These are phyloP conservation scores for Polyplosphaeria fusca DNA, from an alignment of 495 filamentous ascomycete genomes.

Conservation along the genomic window DNA sequence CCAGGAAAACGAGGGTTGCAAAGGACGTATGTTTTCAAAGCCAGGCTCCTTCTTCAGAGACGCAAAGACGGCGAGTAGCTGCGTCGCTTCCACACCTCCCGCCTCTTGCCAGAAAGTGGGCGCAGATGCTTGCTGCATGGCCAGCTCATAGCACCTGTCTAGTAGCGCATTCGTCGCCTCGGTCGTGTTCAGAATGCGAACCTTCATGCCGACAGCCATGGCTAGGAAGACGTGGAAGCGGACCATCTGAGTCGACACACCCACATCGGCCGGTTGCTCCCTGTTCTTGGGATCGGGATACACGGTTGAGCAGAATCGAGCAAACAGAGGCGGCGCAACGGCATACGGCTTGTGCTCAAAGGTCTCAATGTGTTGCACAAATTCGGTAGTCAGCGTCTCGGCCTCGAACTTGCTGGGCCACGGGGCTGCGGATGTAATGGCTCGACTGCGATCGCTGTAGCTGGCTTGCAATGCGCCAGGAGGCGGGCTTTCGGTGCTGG, in stretches of 20 bases:
- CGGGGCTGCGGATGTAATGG: conserved; percentile 10
- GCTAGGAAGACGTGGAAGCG: conserved; percentile 29
- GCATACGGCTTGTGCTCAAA: conserved; percentile 14
- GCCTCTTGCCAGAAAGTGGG: conserved; percentile 22
- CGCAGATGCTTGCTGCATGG: conserved; percentile 22
- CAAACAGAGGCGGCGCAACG: conserved; percentile 4
- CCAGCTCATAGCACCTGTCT: conserved; percentile 22
- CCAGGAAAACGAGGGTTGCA: conserved; percentile 28
- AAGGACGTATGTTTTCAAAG: conserved; percentile 16
- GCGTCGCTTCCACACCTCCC: conserved; percentile 17
- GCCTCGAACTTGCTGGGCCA: conserved; percentile 27
- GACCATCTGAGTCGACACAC: conserved; percentile 15
- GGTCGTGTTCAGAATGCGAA: conserved; percentile 12
- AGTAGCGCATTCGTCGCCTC: conserved; percentile 21
- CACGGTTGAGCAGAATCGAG: conserved; percentile 15
- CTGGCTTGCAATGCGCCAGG: conserved; percentile 4
- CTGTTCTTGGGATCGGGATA: conserved; percentile 15
- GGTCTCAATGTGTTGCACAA: conserved; percentile 17
- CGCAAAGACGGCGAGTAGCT: conserved; percentile 21
- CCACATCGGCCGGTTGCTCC: conserved; percentile 2
- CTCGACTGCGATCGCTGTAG: conserved; percentile 19
- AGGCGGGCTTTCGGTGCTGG: conserved; percentile 12
- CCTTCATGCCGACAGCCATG: conserved; percentile 29
- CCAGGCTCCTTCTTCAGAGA: conserved; percentile 8
- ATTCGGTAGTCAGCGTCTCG: conserved; percentile 22